Evolutionary conservation across 306 rosid genomes (phyloP).

Genomic region (Trichosanthes cucumerina): DNA sequence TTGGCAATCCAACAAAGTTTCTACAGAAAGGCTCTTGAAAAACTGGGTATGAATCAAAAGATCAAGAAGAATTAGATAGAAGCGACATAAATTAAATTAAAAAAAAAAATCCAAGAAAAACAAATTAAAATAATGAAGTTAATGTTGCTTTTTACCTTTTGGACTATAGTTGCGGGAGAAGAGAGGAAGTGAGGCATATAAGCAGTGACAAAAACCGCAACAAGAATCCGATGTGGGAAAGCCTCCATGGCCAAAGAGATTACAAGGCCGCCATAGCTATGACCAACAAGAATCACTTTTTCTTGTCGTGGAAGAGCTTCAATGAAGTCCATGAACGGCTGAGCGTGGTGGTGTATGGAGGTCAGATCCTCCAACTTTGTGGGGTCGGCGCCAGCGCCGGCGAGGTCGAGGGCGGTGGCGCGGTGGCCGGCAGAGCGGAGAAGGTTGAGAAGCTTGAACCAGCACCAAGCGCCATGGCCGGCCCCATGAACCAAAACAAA

Average conservation of each 20-base stretch:
- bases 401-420: not conserved
- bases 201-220: conserved; percentile 5
- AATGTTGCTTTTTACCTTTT: not conserved
- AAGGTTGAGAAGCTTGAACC: not conserved
- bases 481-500: conserved; percentile 11
- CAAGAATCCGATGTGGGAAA: not conserved
- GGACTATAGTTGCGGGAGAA: not conserved
- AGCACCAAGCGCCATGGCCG: conserved; percentile 9
- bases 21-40: not conserved
- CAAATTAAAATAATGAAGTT: not conserved
- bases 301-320: not conserved
- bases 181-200: conserved; percentile 2
- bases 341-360: not conserved
- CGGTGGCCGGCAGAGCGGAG: not conserved
- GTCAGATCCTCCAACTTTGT: not conserved
- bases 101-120: not conserved
- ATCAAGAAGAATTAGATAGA: not conserved
- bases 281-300: not conserved
- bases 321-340: not conserved
- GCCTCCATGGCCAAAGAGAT: conserved; percentile 1
- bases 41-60: not conserved
- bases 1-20: not conserved
- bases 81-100: not conserved
- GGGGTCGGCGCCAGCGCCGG: not conserved
- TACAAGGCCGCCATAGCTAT: not conserved